Evolutionary conservation across 2,329 filamentous ascomycete genomes (phyloP).

Genomic region (Aureobasidium sp.): DNA sequence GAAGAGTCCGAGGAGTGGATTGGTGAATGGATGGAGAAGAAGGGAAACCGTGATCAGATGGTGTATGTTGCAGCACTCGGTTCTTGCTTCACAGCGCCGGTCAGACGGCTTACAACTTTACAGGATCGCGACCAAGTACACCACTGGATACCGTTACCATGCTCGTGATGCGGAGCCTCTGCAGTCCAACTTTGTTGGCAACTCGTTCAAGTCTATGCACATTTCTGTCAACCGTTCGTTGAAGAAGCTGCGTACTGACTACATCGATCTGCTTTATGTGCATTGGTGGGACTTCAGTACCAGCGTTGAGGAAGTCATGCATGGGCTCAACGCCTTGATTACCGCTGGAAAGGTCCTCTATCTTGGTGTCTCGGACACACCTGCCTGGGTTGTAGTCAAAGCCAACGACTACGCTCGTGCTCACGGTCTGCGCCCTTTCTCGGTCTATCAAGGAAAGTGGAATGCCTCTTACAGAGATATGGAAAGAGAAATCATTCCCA

Average conservation of each 20-base stretch:
- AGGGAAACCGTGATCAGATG: slow-evolving; percentile 32
- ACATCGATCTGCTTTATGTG: slow-evolving; percentile 51
- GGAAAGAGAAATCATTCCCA: slow-evolving; percentile 40
- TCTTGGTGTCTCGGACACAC: slow-evolving; percentile 37
- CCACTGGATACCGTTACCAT: slow-evolving; percentile 23
- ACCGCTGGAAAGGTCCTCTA: slow-evolving; percentile 36
- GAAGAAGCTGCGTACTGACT: slow-evolving; percentile 49
- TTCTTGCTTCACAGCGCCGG: neutral
- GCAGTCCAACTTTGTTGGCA: slow-evolving; percentile 26
- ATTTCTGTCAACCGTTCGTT: slow-evolving; percentile 30
- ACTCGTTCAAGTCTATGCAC: slow-evolving; percentile 31
- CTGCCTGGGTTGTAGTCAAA: slow-evolving; percentile 31
- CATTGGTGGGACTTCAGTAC: slow-evolving; percentile 38
- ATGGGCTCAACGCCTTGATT: slow-evolving; percentile 35
- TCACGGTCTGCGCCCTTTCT: slow-evolving; percentile 33
- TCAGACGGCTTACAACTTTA: slow-evolving; percentile 16
- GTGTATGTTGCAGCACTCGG: slow-evolving; percentile 18
- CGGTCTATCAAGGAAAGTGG: slow-evolving; percentile 36
- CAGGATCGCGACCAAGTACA: slow-evolving; percentile 34
- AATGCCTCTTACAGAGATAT: slow-evolving; percentile 35
- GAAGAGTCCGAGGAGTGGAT: slow-evolving; percentile 36
- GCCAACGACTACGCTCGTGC: slow-evolving; percentile 31
- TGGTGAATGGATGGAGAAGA: slow-evolving; percentile 35
- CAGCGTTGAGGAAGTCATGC: slow-evolving; percentile 38
- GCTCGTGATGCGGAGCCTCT: slow-evolving; percentile 14